A percentile compares a stretch with the other conserved stretches of the same genome.
Conservation (phyloP, 805 yeast genomes). For the Saturnispora galanensis region DNA sequence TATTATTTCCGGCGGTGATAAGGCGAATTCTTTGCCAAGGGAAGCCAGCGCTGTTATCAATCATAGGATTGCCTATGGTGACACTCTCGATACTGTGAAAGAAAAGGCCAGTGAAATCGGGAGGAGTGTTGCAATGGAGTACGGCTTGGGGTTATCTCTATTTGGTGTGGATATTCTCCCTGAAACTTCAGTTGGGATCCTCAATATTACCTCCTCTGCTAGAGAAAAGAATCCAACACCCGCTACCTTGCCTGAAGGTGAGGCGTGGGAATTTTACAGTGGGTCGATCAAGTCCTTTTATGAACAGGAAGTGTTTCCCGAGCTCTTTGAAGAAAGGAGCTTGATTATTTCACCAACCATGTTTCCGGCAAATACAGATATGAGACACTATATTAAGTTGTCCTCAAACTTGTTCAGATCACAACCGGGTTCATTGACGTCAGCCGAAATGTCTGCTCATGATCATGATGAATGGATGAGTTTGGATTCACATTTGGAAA, state of each 20-base stretch:
- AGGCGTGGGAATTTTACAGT: conserved; percentile 44
- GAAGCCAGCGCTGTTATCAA: conserved; percentile 43
- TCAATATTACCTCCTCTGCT: conserved; percentile 32
- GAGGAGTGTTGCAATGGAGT: conserved; percentile 25
- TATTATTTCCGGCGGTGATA: conserved; percentile 60
- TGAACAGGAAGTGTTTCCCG: conserved; percentile 36
- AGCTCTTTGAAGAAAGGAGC: conserved; percentile 10
- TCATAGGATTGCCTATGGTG: conserved; percentile 48
- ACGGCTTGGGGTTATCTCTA: conserved; percentile 27
- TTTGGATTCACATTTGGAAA: conserved; percentile 46
- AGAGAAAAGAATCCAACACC: conserved; percentile 31
- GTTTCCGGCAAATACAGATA: conserved; percentile 64
- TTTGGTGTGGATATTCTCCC: conserved; percentile 25
- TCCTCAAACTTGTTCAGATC: conserved; percentile 52
- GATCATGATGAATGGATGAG: conserved; percentile 51
- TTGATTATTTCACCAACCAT: conserved; percentile 43
- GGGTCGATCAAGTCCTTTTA: conserved; percentile 55
- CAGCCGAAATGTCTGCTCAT: conserved; percentile 33
- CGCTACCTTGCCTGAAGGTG: conserved; percentile 28
- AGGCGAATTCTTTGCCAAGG: conserved; percentile 72
- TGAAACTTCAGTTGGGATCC: conserved; percentile 17
- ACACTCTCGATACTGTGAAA: conserved; percentile 29
- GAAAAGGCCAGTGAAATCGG: conserved; percentile 26
- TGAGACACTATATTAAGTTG: conserved; percentile 51
- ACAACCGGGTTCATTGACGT: conserved; percentile 34